Evolutionary conservation across 805 yeast species (phyloP), one percentile per base, ranked within the genome.

Genomic region (Kuraishia borneana): DNA sequence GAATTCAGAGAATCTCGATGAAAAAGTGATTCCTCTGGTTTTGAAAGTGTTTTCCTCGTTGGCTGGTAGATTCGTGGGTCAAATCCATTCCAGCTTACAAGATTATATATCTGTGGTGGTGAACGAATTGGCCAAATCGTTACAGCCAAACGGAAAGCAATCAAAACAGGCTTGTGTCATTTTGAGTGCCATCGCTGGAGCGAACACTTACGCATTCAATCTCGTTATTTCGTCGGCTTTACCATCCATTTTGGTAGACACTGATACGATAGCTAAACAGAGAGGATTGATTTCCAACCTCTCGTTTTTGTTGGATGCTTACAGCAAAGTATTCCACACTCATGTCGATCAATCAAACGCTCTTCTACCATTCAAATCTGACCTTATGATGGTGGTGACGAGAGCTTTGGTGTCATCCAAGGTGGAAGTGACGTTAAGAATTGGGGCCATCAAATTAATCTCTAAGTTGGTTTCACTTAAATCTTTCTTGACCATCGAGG

Each of bases 351-450:
- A 34, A 20, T 41, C 41, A 17, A 68, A 65, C 39, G 54, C 63
- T 6, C 51, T 83, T 34, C 43, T 53, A 12, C 43, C 50, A 6
- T 70, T 58, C 50, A 76, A 81, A 40, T 95, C 87, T 45, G 75
- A 75, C 26, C 59, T 88, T 12, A 55, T 87, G 21, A 71, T 76
- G 35, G 59, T 79, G 29, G 52, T 84, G 42, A 75, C 87, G n/a
- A 77, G 73, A 46, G 66, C 83, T 4, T 61, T 88, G 32, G 70
- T 79, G 49, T 68, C 80, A 0, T 74, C 94, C 0, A 67, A 65
- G 22, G 57, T 72, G 21, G 95, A 83, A 45, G 76, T 76, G 8
- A 72, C 87, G 2, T 61, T 85, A 37, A 67, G 85, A 45, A 65
- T 80, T 19, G 58, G 79, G 27, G 71, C 92, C 1, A 60, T 82